Evolutionary conservation across 1,139 yeast genomes (phyloP).

Genomic region (Diutina mesorugosa): DNA sequence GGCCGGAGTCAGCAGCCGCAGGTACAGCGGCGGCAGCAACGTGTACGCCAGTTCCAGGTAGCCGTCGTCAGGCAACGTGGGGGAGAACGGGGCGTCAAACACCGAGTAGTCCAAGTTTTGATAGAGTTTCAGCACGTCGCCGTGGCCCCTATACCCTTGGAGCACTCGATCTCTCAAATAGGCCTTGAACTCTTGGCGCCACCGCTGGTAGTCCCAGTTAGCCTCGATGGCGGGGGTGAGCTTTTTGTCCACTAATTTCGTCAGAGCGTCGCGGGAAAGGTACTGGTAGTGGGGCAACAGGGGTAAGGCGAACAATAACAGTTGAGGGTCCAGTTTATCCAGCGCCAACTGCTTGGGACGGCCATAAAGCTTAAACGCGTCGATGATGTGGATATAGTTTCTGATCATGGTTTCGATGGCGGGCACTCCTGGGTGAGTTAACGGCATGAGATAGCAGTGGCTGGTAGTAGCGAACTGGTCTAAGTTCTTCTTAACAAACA

Average conservation of each 20-base stretch:
- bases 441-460: slow-evolving; percentile 38
- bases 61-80: background rate
- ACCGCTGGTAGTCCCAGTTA: background rate
- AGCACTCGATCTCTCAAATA: background rate
- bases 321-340: slow-evolving; percentile 28
- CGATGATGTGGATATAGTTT: slow-evolving; percentile 38
- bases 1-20: background rate
- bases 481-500: background rate
- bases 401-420: slow-evolving; percentile 48
- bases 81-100: background rate
- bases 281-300: slow-evolving; percentile 43
- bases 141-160: background rate
- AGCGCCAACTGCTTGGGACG: slow-evolving; percentile 38
- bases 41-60: background rate
- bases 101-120: slow-evolving; percentile 1
- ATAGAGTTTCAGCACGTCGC: background rate
- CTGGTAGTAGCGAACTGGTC: slow-evolving; percentile 18
- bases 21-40: background rate
- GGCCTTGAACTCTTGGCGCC: background rate
- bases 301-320: slow-evolving; percentile 43
- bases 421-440: slow-evolving; percentile 40
- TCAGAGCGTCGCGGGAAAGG: slow-evolving; percentile 27
- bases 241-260: slow-evolving; percentile 13
- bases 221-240: background rate
- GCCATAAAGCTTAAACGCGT: slow-evolving; percentile 42